Evolutionary conservation across 441 rosid genomes (phyloP), one percentile per base, ranked within the genome.

Genomic region (Dalechampia spathulata): DNA sequence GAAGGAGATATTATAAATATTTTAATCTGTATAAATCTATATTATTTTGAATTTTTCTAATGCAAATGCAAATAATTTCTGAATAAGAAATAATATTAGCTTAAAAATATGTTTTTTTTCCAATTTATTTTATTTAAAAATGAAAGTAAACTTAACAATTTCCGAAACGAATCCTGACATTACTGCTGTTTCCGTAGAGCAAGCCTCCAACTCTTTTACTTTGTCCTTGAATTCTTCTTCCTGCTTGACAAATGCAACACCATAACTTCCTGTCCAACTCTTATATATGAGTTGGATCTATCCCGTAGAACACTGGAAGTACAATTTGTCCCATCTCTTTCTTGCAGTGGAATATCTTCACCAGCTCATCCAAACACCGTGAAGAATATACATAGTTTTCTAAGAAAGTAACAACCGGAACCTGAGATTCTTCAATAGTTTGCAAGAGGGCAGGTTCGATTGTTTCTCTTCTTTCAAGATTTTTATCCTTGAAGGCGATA

Each of bases 301-400:
- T 68, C 1, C 58, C 58, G 1, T 57, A 76, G 70, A 76, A 76
- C 23, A 76, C 57, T 0, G 81, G 75, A 1, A 77, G 26, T 4
- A 72, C 5, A 2, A 49, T 50, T 36, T 52, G 56, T 11, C 42
- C 42, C 38, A 51, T 44, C 1, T 11, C 25, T 32, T 61, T 45
- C 5, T 9, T 52, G 17, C 42, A 64, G 9, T 67, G 46, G 2
- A 69, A 46, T 25, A 75, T 75, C 22, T 68, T 69, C 23, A 25
- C 66, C 36, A 75, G 74, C 61, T 75, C 79, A 39, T 55, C 49
- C 15, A 55, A 40, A 55, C 59, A 55, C 38, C 59, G 25, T 0
- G 49, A 11, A 16, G 78, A 73, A 19, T 57, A 54, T 0, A 69
- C 81, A 60, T 76, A 76, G 28, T 65, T 36, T 21, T 61, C 38